These are phyloP conservation scores for Periglandula ipomoeae DNA, from an alignment of 2,329 filamentous ascomycete genomes.

Conservation along the genomic window DNA sequence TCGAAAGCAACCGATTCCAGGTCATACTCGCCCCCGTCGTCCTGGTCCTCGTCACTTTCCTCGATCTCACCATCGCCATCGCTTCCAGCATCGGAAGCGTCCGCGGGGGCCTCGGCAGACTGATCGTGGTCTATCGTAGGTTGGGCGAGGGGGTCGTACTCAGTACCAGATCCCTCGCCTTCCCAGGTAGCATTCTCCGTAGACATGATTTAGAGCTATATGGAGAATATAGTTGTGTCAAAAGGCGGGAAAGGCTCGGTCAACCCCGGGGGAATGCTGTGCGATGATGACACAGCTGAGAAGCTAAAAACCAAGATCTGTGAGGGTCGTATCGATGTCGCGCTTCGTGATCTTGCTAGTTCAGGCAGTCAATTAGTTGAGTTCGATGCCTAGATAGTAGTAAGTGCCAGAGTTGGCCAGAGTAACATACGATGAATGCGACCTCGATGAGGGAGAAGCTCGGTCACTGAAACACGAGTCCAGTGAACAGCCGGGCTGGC, in stretches of 20 bases:
- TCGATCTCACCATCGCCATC: constrained; percentile 37
- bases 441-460: background rate
- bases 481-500: constrained; percentile 2
- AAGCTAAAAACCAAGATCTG: too few relatives aligned
- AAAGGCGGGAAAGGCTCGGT: too few relatives aligned
- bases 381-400: too few relatives aligned
- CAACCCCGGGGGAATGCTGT: too few relatives aligned
- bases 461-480: background rate
- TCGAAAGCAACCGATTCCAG: constrained; percentile 44
- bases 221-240: too few relatives aligned
- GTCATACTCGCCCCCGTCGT: constrained; percentile 49
- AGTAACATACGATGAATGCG: background rate
- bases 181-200: constrained; percentile 38
- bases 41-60: constrained; percentile 42
- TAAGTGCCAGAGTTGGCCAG: background rate
- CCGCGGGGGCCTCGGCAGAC: constrained; percentile 41
- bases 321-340: too few relatives aligned
- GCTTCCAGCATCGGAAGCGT: constrained; percentile 38
- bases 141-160: constrained; percentile 47
- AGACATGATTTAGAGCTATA: constrained; percentile 23
- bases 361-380: too few relatives aligned
- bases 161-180: constrained; percentile 43
- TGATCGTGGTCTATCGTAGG: constrained; percentile 41
- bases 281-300: too few relatives aligned
- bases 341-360: too few relatives aligned